Evolutionary conservation across 768 basidiomycete species (phyloP), one percentile per base, ranked within the genome.

Genomic region (Guyanaporus albipodus): DNA sequence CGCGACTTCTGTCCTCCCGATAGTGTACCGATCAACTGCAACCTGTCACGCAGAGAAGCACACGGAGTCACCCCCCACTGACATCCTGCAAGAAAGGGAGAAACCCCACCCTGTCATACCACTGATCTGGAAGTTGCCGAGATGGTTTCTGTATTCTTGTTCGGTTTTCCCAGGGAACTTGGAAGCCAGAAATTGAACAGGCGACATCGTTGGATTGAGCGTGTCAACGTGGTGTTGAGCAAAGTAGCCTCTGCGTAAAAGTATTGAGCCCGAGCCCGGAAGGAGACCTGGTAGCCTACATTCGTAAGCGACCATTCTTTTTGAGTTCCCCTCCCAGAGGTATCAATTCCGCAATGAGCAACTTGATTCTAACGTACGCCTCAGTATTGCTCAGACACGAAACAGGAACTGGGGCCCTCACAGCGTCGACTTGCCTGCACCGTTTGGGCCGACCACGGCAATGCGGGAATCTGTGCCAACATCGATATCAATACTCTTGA

Each of bases 141-240:
- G 75, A 70, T 98, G 96, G n/a, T 70, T 67, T 51, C 96, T 79
- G 65, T 98, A 98, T 64, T 97, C 96, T 66, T 97, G 95, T 67
- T 98, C 96, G 6, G 79, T 91, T 68, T 85, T 87, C 0, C 96
- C 95, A 1, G 96, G 96, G 74, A 88, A 97, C 59, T 80, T 89
- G 19, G 83, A 82, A 12, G 91, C 91, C 24, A 99, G 72, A 72
- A 96, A 97, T 58, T 90, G 87, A 9, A 98, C 96, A 0, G 95
- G 90, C n/a, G 83, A 85, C 80, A 96, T 78, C 4, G 75, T 75
- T 2, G 91, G 83, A 33, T 81, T 77, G 46, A 99, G 78, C 18
- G 87, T 84, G 64, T 99, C 96, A 40, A 99, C 88, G 64, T 98
- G 96, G 63, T 96, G 91, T 57, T 91, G 89, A n/a, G 89, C 87